Base-by-base conservation (phyloP, 2,329 filamentous ascomycete genomes). In the Colletotrichum salicis region DNA sequence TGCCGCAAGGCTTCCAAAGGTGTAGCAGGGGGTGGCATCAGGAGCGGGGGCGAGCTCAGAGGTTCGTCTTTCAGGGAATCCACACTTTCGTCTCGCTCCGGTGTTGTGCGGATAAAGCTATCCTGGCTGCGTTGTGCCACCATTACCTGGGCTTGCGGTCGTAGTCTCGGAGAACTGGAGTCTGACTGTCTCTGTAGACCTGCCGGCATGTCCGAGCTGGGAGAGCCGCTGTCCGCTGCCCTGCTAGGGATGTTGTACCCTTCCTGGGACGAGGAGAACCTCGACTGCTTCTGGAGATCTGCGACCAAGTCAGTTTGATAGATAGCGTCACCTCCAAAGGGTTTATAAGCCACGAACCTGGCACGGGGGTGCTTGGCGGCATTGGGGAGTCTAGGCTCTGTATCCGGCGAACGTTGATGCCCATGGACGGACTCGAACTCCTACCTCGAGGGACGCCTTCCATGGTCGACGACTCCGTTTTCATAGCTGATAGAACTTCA, bases 401-500 rank as follows among this genome's bases (percentile, higher is more conserved):
- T 22, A 90, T 86, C 13, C 88, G 82, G 48, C 81, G 85, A 24
- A 82, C 80, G 3, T 82, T 80, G 5, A 89, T 74, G 1, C 82
- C 82, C 2, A 85, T 75, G 5, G 81, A 74, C 41, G 86, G 80
- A 33, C 80, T 82, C 3, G 81, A 64, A 45, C 70, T 61, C 52
- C 78, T 77, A 31, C 78, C 76, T 60, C 80, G 77, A 22, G 81
- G 78, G 24, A 85, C 76, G 12, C 82, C 81, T 51, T 88, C 85
- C 59, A 86, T 78, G 55, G 79, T 83, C 75, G 81, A 89, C 75
- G 81, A 89, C 83, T 93, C 92, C 48, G 89, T 91, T 75, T 93
- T 92, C 81, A 97, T 94, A 2, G 90, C 93, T 11, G 87, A 86
- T 51, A 98, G 82, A 1, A 99, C 96, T 69, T 98, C 95, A 57